Evolutionary conservation across 257 asterid genomes (phyloP), one percentile per base, ranked within the genome.

Genomic region (Euphrasia confusa): DNA sequence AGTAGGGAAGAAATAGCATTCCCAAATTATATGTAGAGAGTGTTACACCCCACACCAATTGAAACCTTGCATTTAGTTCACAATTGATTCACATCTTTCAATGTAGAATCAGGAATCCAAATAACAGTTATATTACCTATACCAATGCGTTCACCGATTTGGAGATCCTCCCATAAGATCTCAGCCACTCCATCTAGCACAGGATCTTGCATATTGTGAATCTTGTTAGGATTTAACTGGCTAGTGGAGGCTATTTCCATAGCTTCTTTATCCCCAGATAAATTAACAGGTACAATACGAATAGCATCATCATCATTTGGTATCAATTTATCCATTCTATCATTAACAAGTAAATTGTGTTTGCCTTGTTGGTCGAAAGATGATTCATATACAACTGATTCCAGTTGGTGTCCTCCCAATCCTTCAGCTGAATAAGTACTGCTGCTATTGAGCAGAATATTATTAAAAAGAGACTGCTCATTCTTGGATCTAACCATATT

Each of bases 121-220:
- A 8, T 8, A 11, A 37, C 42, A 37, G 42, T 37, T 7, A 37
- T 8, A 37, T 50, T 50, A 50, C 99, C 99, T 68, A 93, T 93
- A 70, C 99, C 97, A 71, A 93, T 84, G 54, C 99, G 90, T 69
- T 93, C 96, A 45, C 96, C 97, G 70, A 93, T 88, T 79, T 85
- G 92, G 72, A 93, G 97, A 81, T 90, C 90, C 72, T 93, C 96
- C 99, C 99, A 93, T 33, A 83, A 88, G 65, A 90, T 90, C 75
- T 89, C 95, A 13, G 93, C 95, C 73, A 87, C 96, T 40, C 84
- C 92, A 80, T 71, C 79, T 65, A 93, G 77, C 74, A 84, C 50
- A 2, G 84, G 83, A 59, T 86, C 82, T 74, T 86, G 89, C 65
- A 77, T 68, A 72, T 76, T 77, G 56, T 70, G 73, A 66, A 30